Conservation (phyloP, 108 stramenopile genomes). For the Epipyxis sp. region DNA sequence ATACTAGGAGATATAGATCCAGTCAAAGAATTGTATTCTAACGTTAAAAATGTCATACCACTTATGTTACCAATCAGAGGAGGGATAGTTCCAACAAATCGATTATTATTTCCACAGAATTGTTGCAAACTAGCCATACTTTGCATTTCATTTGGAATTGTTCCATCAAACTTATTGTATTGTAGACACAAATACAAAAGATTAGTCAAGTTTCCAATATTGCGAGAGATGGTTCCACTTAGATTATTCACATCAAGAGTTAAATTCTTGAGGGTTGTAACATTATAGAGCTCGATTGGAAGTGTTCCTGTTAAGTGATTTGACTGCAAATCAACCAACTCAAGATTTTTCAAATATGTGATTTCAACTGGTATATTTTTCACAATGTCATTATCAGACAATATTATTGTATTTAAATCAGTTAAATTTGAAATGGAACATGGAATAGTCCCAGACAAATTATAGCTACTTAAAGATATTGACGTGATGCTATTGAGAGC, state of each 20-base stretch:
- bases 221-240: not conserved
- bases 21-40: not conserved
- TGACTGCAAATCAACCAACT: not conserved
- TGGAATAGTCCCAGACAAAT: too few species aligned
- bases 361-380: too few species aligned
- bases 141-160: not conserved
- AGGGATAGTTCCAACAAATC: conserved; percentile 4
- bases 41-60: not conserved
- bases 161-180: not conserved
- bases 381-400: too few species aligned
- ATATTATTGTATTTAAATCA: too few species aligned
- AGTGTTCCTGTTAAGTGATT: not conserved
- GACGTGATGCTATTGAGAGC: too few species aligned
- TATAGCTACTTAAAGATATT: too few species aligned
- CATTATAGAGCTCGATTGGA: not conserved
- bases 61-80: not conserved
- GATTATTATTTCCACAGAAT: not conserved
- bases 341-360: not conserved
- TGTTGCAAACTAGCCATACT: not conserved
- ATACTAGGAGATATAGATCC: not conserved
- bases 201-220: not conserved
- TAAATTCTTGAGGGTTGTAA: not conserved
- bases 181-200: not conserved
- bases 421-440: too few species aligned
- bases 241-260: not conserved